Conservation (phyloP, 495 filamentous ascomycete genomes). For the Xylaria cubensis region DNA sequence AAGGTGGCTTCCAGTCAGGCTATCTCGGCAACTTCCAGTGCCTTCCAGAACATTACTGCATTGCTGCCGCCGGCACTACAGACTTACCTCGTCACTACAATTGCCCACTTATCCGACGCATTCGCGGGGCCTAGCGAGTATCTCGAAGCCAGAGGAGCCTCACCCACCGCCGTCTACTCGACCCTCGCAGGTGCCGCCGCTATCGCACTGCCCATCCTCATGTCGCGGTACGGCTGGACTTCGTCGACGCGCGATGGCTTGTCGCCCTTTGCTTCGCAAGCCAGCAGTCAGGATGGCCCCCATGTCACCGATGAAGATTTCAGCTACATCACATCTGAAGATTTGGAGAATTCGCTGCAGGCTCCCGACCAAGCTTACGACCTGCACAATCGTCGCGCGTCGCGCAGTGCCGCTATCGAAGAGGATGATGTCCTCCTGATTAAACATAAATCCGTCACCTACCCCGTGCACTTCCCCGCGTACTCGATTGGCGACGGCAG, state of each 20-base stretch:
- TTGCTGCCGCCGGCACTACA: constrained; percentile 54
- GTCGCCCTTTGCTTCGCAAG: constrained; percentile 62
- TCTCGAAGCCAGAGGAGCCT: constrained; percentile 55
- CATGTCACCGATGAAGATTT: constrained; percentile 79
- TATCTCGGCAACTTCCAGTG: constrained; percentile 59
- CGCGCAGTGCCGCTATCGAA: constrained; percentile 39
- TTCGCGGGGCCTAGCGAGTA: constrained; percentile 63
- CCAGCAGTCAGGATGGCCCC: constrained; percentile 54
- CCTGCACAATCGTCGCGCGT: constrained; percentile 39
- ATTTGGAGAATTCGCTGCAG: constrained; percentile 56
- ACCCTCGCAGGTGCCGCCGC: constrained; percentile 52
- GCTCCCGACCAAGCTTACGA: constrained; percentile 41
- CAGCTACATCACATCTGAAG: constrained; percentile 79
- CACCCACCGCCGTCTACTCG: constrained; percentile 53
- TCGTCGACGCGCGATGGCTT: constrained; percentile 55
- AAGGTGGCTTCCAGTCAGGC: constrained; percentile 63
- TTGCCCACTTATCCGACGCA: constrained; percentile 46
- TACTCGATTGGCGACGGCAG: constrained; percentile 82
- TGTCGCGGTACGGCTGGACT: constrained; percentile 71
- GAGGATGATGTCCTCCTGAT: constrained; percentile 83
- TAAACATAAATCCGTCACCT: constrained; percentile 72
- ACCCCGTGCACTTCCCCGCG: constrained; percentile 78
- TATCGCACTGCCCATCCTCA: constrained; percentile 58
- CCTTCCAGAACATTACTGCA: constrained; percentile 51
- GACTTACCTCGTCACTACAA: constrained; percentile 52